These are phyloP conservation scores for Beta vulgaris DNA, from an alignment of 148 eudicot species.

Conservation along the genomic window DNA sequence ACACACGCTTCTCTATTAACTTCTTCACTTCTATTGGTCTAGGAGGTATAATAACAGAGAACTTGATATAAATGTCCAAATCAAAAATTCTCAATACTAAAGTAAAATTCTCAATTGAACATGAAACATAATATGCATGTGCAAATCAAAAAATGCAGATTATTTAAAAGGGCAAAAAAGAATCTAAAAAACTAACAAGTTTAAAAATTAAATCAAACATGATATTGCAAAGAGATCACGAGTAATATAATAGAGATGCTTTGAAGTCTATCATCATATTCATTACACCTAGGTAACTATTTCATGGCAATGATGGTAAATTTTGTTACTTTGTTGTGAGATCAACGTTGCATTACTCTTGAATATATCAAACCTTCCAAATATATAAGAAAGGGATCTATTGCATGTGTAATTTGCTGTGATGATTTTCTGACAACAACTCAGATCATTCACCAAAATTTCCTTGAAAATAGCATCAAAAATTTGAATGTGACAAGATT, in stretches of 20 bases:
- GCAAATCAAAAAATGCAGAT: no score
- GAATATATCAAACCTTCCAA: slow-evolving; percentile 16
- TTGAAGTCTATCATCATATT: no score
- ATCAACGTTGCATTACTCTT: slow-evolving; percentile 12
- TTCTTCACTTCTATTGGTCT: slow-evolving; percentile 90
- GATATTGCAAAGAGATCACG: no score
- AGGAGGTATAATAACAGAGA: slow-evolving; percentile 91
- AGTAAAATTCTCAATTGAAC: no score
- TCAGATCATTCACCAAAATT: neutral
- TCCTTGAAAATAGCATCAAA: slow-evolving; percentile 8
- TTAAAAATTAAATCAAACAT: no score
- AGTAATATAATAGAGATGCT: no score
- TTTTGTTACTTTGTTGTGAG: slow-evolving; percentile 1
- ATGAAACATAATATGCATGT: no score
- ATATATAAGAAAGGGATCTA: neutral
- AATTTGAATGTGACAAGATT: slow-evolving; percentile 5
- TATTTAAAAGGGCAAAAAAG: no score
- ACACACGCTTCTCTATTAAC: slow-evolving; percentile 76
- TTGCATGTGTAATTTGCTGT: slow-evolving; percentile 12
- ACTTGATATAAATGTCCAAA: no score
- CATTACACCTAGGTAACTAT: no score
- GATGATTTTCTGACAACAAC: slow-evolving; percentile 10
- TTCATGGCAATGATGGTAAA: slow-evolving; percentile 10
- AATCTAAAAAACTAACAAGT: no score
- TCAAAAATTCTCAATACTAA: no score